Evolutionary conservation across 2,329 filamentous ascomycete species (phyloP), one percentile per base, ranked within the genome.

Genomic region (Penicillium concentricum): DNA sequence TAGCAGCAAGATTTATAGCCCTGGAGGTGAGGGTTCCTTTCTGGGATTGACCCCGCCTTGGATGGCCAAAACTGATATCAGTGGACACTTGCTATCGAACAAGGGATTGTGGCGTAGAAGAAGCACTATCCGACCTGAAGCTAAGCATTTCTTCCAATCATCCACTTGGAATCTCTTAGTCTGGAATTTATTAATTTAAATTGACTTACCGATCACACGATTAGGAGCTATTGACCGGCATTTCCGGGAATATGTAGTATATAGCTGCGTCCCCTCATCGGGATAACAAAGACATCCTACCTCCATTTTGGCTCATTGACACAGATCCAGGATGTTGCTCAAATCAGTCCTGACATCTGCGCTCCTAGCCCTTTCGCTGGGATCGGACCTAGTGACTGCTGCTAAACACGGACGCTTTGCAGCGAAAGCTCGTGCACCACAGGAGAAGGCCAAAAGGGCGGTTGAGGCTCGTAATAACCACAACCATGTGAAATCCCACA

Each of bases 321-420:
- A 46, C 26, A 5, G 13, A 28, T 39, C 8, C 59, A 63, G 42
- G 34, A 72, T 72, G 69, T 56, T 65, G 52, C 60, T 72, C 18
- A 63, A 61, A 51, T 58, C 62, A 13, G 32, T 69, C n/a, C 37
- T 71, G 46, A 63, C 62, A 18, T 61, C 68, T 28, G 66, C 63
- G 30, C 38, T 63, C 20, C 28, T 71, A 26, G 62, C 62, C 6
- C 44, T 69, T 15, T 63, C 63, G 4, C 22, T 69, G 26, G 62
- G 64, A 20, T 57, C 58, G 3, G 67, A 65, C 10, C 39, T 59
- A 22, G 65, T 54, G 9, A 52, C 49, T 10, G 68, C 66, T 35
- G 53, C 57, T 0, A 60, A 62, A 16, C 65, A 69, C 59, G 69
- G 69, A 15, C 68, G 63, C 0, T 68, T 71, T 43, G 66, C 54